Conservation (phyloP, 2,329 filamentous ascomycete species). For the Tolypocladium nubicola region DNA sequence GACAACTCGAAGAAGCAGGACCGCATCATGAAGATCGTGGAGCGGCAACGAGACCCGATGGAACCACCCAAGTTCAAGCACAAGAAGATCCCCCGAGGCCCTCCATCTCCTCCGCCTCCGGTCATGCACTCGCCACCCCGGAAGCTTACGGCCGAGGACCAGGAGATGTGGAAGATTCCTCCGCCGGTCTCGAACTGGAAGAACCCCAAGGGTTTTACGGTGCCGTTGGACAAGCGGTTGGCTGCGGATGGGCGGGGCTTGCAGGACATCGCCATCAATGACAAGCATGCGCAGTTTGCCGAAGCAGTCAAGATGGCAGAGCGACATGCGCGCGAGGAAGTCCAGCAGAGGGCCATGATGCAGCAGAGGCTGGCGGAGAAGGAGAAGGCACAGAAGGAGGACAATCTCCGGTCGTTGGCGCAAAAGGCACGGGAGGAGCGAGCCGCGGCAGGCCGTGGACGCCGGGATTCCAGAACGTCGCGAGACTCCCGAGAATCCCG, state of each 20-base stretch:
- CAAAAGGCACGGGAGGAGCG: slow-evolving; percentile 86
- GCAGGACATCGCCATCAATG: slow-evolving; percentile 92
- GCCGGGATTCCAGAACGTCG: slow-evolving; percentile 19
- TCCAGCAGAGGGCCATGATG: slow-evolving; percentile 85
- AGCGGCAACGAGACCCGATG: slow-evolving; percentile 87
- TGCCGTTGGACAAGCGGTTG: slow-evolving; percentile 88
- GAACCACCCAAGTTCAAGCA: slow-evolving; percentile 98
- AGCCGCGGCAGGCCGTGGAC: slow-evolving; percentile 38
- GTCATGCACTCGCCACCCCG: slow-evolving; percentile 91
- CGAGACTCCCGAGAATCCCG: slow-evolving; percentile 26
- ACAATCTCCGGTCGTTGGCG: slow-evolving; percentile 75
- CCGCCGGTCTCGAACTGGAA: slow-evolving; percentile 98
- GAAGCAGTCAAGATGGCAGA: slow-evolving; percentile 93
- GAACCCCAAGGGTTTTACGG: slow-evolving; percentile 96
- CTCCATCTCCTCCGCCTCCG: slow-evolving; percentile 84
- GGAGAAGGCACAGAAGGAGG: slow-evolving; percentile 90
- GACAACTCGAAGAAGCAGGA: slow-evolving; percentile 78
- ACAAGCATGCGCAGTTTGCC: slow-evolving; percentile 94
- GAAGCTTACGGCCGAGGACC: slow-evolving; percentile 92
- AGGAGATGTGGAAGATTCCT: slow-evolving; percentile 85
- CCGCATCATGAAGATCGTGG: slow-evolving; percentile 96
- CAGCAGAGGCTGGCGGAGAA: slow-evolving; percentile 94
- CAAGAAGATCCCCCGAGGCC: slow-evolving; percentile 92
- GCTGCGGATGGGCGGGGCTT: slow-evolving; percentile 86
- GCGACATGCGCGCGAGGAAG: slow-evolving; percentile 88